Evolutionary conservation across 169 alveolate species (phyloP).

Genomic region (Babesia ovata): DNA sequence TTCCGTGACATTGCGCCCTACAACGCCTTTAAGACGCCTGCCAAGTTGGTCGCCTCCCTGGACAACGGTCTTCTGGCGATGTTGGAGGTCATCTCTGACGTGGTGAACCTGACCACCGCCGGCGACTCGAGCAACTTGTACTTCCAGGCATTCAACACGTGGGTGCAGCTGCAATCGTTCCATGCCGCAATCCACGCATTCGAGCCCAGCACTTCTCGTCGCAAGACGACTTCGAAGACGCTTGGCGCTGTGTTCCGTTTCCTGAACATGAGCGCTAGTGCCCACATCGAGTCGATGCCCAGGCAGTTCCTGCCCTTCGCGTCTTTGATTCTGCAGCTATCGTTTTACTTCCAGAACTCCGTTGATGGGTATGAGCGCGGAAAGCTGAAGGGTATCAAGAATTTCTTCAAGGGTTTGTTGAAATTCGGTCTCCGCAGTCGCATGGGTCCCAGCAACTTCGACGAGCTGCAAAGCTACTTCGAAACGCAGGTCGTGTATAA

Average conservation of each 20-base stretch:
- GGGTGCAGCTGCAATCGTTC: constrained; percentile 45
- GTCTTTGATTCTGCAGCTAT: constrained; percentile 52
- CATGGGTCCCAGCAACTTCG: constrained; percentile 45
- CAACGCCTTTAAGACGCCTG: constrained; percentile 50
- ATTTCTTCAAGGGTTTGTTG: constrained; percentile 30
- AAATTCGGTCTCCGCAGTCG: constrained; percentile 22
- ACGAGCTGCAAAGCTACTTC: constrained; percentile 18
- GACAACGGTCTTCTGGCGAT: constrained; percentile 46
- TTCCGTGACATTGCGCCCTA: constrained; percentile 42
- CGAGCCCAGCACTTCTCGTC: constrained; percentile 24
- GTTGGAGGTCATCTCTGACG: constrained; percentile 35
- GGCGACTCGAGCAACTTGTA: constrained; percentile 32
- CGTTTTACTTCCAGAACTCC: constrained; percentile 52
- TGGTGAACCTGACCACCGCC: constrained; percentile 21
- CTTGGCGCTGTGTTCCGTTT: constrained; percentile 64
- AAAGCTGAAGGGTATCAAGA: constrained; percentile 3
- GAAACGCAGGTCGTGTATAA: constrained; percentile 59
- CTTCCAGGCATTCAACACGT: constrained; percentile 57
- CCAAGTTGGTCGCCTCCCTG: constrained; percentile 35
- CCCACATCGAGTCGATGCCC: constrained; percentile 39
- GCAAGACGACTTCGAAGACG: constrained; percentile 47
- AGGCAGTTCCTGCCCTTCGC: constrained; percentile 57
- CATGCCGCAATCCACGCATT: constrained; percentile 62
- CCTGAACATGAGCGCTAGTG: constrained; percentile 43
- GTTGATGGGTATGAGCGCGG: constrained; percentile 43